A percentile compares a stretch with the other conserved stretches of the same genome.
Conservation (phyloP, 2,329 filamentous ascomycete genomes). For the Teratosphaeria viscida region DNA sequence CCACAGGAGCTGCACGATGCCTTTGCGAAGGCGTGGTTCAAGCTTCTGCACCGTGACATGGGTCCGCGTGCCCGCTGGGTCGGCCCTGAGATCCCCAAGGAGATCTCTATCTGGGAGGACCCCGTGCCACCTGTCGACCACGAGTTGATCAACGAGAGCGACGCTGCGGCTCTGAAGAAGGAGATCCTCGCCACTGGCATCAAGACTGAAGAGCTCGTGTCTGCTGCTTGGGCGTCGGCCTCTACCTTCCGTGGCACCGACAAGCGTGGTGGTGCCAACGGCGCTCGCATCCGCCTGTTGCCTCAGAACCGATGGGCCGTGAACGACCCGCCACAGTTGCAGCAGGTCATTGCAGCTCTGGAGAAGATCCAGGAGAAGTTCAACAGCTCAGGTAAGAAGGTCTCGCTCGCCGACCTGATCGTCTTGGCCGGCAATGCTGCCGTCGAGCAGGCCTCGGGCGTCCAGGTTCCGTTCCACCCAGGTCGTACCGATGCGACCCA, state of each 20-base stretch:
- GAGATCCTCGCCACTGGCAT: constrained; percentile 55
- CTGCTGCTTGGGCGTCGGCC: constrained; percentile 58
- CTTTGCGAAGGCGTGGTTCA: constrained; percentile 71
- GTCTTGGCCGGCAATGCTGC: constrained; percentile 62
- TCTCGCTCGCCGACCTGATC: constrained; percentile 70
- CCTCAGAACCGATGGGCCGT: constrained; percentile 63
- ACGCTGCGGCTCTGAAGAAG: constrained; percentile 57
- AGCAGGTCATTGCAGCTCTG: constrained; percentile 50
- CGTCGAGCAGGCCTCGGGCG: constrained; percentile 59
- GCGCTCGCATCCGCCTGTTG: constrained; percentile 62
- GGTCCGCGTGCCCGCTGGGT: constrained; percentile 61
- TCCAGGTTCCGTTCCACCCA: constrained; percentile 59
- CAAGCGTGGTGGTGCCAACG: constrained; percentile 76
- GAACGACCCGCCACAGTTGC: constrained; percentile 61
- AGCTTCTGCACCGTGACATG: constrained; percentile 71
- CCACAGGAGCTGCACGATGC: constrained; percentile 58
- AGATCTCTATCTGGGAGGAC: constrained; percentile 66
- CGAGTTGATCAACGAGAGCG: constrained; percentile 49
- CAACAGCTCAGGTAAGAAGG: constrained; percentile 55
- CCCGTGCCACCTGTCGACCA: constrained; percentile 52
- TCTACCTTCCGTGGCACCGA: constrained; percentile 65
- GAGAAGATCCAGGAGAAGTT: constrained; percentile 58
- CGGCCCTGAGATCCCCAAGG: constrained; percentile 61
- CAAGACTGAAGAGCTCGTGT: constrained; percentile 50
- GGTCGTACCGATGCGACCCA: constrained; percentile 62